Evolutionary conservation across 2,329 filamentous ascomycete genomes (phyloP), one percentile per base, ranked within the genome.

Genomic region (Aureobasidium uvarum): DNA sequence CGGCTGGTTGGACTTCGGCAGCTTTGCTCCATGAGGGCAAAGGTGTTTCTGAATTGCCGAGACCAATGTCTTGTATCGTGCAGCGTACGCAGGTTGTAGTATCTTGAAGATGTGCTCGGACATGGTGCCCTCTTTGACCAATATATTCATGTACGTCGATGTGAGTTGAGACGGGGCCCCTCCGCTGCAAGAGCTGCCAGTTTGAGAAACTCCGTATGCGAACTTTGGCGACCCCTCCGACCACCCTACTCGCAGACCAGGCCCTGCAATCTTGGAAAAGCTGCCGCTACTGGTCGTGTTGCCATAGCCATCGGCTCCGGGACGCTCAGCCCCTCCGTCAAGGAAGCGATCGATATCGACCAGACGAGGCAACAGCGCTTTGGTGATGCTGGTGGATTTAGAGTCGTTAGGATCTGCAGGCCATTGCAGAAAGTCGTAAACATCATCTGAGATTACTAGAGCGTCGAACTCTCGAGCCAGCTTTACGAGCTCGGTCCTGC

Each of bases 401-500:
- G 25, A 51, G 28, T 16, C 28, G 65, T 71, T 66, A 38, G 72
- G 65, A 66, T 72, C 74, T 8, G 80, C 71, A 2, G 85, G 84
- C 91, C 92, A 97, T 74, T 93, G 90, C 5, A 98, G 81, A 69
- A 94, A 89, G 75, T 98, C 94, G 74, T 99, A 99, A 11, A 98
- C 92, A 75, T 99, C 95, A 77, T 98, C 94, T 56, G 86, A 86
- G 33, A 97, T 83, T 64, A 97, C 77, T n/a, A 98, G 83, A 7
- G 91, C 91, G 74, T 98, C 88, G 74, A 89, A 86, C 66, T 87
- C 81, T 65, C 94, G 84, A 0, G 94, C 94, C 7, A 97, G 77
- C n/a, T 81, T 79, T 28, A 98, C 86, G 4, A 98, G 82, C 13
- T 80, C 80, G 68, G 87, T 79, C 3, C 95, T 85, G 33, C 89